phyloP scores from a whole-genome alignment of 2,329 filamentous ascomycete species.

The Sporothrix euskadiensis region DNA sequence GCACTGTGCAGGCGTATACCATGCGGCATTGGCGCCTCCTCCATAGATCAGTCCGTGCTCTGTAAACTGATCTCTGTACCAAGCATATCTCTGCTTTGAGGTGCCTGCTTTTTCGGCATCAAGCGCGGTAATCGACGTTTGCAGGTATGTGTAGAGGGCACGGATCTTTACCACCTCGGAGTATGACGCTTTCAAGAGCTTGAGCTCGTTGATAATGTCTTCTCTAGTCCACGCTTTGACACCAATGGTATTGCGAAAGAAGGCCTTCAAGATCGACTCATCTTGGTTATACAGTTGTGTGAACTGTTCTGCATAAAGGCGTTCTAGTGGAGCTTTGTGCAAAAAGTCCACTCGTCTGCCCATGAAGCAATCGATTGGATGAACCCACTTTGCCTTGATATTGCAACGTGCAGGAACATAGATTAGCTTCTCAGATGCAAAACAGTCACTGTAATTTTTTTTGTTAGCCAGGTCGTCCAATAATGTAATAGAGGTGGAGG shows the following conservation, averaged over 20 bases:
- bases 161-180: too few relatives aligned
- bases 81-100: too few relatives aligned
- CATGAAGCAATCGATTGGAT: neutral
- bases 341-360: neutral
- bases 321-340: neutral
- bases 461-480: neutral
- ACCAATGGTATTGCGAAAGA: neutral
- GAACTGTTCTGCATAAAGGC: too few relatives aligned
- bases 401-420: neutral
- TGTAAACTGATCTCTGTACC: too few relatives aligned
- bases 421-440: neutral
- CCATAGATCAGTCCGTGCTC: too few relatives aligned
- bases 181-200: neutral
- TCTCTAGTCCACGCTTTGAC: neutral
- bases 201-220: neutral
- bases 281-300: neutral
- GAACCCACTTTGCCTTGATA: neutral
- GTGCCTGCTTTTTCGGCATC: too few relatives aligned
- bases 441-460: neutral
- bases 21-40: neutral
- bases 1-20: slow-evolving; percentile 15
- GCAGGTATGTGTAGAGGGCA: too few relatives aligned
- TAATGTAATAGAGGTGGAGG: too few relatives aligned
- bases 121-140: too few relatives aligned
- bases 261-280: neutral